Evolutionary conservation across 176 grass and related monocot species (phyloP), one percentile per base, ranked within the genome.

Genomic region (Juncus effusus): DNA sequence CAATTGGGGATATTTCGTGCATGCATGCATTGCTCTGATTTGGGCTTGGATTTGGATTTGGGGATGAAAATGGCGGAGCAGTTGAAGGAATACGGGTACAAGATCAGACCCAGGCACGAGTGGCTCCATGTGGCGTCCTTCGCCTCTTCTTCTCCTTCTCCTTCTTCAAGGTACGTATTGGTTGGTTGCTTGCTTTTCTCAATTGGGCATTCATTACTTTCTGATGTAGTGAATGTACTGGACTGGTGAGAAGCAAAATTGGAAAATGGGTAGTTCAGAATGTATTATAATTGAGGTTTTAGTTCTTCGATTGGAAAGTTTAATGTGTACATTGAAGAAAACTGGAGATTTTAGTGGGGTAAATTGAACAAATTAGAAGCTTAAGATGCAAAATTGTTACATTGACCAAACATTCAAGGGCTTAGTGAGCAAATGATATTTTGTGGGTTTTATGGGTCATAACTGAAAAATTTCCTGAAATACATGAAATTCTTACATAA

Each of bases 31-130:
- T 47, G 44, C 4, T 47, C 44, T 47, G 44, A 47, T 47, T 47
- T 47, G 44, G 44, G 9, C 9, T 47, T 47, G 44, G 44, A 47
- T 47, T 62, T 62, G 63, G 38, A 47, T 47, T 67, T 47, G 52
- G 3, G 51, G 8, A 55, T 69, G 76, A 78, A 63, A 61, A 70
- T 84, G 16, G 68, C 69, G 68, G 81, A 84, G 62, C 81, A 84
- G 64, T 60, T 74, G 75, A 71, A 60, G 68, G 75, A 79, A 62
- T 84, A 74, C 36, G 72, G 64, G 16, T 70, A 76, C 61, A 67
- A 78, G 69, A 74, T 74, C 54, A 60, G 81, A 56, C 73, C 81
- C 16, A 78, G 67, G 76, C 63, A 79, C 45, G 75, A 83, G 36
- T 83, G 80, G 80, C 60, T 76, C 11, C 47, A 62, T 41, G 42